Conservation (phyloP, 495 filamentous ascomycete species). For the Tuber brumale region DNA sequence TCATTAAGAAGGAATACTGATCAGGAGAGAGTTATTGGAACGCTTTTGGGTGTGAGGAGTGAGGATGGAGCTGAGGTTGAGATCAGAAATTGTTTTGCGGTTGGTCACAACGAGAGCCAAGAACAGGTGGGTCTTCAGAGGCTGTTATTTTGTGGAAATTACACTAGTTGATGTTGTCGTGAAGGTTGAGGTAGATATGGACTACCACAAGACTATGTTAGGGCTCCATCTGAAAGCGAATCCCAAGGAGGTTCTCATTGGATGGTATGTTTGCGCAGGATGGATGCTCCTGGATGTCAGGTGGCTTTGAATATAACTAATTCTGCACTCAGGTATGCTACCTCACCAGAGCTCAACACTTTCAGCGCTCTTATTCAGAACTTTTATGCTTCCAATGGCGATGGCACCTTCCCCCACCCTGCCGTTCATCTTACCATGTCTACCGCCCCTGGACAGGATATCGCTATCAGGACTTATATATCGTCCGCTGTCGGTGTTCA, state of each 20-base stretch:
- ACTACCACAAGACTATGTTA: slow-evolving; percentile 99
- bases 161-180: neutral
- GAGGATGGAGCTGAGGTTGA: slow-evolving; percentile 96
- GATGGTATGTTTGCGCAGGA: slow-evolving; percentile 52
- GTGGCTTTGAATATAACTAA: neutral
- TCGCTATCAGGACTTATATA: slow-evolving; percentile 86
- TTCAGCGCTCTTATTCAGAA: slow-evolving; percentile 98
- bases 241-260: slow-evolving; percentile 86
- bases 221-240: slow-evolving; percentile 86
- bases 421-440: slow-evolving; percentile 92
- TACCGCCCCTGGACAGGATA: slow-evolving; percentile 74
- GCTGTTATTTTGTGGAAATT: neutral
- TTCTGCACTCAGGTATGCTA: slow-evolving; percentile 61
- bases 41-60: slow-evolving; percentile 79
- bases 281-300: neutral
- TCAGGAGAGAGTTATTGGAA: slow-evolving; percentile 92
- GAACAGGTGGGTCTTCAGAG: slow-evolving; percentile 55
- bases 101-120: slow-evolving; percentile 93
- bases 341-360: slow-evolving; percentile 87
- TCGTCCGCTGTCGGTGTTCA: slow-evolving; percentile 90
- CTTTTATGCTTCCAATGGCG: slow-evolving; percentile 95
- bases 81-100: slow-evolving; percentile 91
- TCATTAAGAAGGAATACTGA: slow-evolving; percentile 81
- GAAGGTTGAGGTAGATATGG: slow-evolving; percentile 92
- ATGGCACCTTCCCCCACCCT: slow-evolving; percentile 92